Conservation (phyloP, 345 rosid genomes). For the Gossypium longicalyx region DNA sequence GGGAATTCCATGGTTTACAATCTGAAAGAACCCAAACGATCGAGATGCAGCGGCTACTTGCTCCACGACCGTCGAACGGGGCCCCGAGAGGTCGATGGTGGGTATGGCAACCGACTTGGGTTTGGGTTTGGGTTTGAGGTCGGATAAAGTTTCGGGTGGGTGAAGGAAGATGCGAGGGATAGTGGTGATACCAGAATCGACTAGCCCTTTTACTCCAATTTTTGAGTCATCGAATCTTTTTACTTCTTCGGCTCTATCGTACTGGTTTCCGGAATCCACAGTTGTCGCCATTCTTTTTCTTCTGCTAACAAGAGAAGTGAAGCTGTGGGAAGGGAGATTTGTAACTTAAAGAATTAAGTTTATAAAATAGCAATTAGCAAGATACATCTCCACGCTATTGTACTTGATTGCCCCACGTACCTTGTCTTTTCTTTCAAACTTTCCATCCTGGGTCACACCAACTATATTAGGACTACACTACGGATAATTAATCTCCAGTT, state of each 20-base stretch:
- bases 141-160: constrained; percentile 34
- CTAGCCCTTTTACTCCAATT: constrained; percentile 44
- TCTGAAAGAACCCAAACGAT: constrained; percentile 47
- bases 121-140: constrained; percentile 13
- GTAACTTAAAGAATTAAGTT: too few species aligned
- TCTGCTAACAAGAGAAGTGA: not conserved
- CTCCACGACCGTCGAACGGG: constrained; percentile 29
- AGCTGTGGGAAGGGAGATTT: too few species aligned
- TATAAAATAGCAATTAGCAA: too few species aligned
- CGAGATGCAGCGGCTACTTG: constrained; percentile 31
- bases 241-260: constrained; percentile 31
- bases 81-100: constrained; percentile 36
- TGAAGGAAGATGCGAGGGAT: constrained; percentile 50
- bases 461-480: too few species aligned
- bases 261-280: not conserved
- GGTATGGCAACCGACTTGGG: constrained; percentile 24
- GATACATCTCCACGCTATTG: too few species aligned
- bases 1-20: constrained; percentile 45
- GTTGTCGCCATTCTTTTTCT: not conserved
- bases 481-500: too few species aligned
- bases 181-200: constrained; percentile 41
- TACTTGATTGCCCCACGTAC: too few species aligned
- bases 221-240: constrained; percentile 42
- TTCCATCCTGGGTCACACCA: too few species aligned
- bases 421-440: too few species aligned